phyloP scores from a whole-genome alignment of 1,284 basidiomycete genomes.

The Cutaneotrichosporon curvatum region DNA sequence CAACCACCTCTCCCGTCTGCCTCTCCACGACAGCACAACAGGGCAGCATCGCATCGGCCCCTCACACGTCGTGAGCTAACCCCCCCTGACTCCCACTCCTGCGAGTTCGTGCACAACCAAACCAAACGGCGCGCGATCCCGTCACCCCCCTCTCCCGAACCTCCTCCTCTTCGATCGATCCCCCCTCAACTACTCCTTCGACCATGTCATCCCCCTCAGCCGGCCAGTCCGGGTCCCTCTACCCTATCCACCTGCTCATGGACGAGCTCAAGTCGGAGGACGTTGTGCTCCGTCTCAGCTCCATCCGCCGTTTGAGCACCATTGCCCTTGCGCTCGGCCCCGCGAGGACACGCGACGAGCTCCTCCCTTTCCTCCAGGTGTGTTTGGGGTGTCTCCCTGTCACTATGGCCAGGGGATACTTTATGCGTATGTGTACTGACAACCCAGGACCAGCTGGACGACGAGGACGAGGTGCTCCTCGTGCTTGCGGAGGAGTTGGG shows the following conservation, averaged over 20 bases:
- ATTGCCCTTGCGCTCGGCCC: conserved; percentile 96
- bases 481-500: conserved; percentile 96
- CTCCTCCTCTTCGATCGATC: not conserved
- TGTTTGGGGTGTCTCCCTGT: conserved; percentile 1
- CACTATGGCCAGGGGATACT: not conserved
- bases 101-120: no score
- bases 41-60: no score
- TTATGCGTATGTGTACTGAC: conserved; percentile 2
- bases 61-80: no score
- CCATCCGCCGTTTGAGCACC: conserved; percentile 95
- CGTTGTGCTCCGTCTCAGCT: conserved; percentile 85
- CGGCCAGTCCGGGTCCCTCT: conserved; percentile 26
- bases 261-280: conserved; percentile 88
- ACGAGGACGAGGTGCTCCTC: conserved; percentile 96
- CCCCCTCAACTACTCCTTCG: not conserved
- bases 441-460: conserved; percentile 86
- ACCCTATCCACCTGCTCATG: conserved; percentile 47
- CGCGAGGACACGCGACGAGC: conserved; percentile 89
- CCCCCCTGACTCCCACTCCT: no score
- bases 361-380: conserved; percentile 79
- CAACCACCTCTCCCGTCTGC: no score
- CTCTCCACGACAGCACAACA: no score
- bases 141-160: not conserved
- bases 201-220: conserved; percentile 29
- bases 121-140: no score